phyloP scores from a whole-genome alignment of 2,329 filamentous ascomycete species.

The Ceratocystiopsis minuta region DNA sequence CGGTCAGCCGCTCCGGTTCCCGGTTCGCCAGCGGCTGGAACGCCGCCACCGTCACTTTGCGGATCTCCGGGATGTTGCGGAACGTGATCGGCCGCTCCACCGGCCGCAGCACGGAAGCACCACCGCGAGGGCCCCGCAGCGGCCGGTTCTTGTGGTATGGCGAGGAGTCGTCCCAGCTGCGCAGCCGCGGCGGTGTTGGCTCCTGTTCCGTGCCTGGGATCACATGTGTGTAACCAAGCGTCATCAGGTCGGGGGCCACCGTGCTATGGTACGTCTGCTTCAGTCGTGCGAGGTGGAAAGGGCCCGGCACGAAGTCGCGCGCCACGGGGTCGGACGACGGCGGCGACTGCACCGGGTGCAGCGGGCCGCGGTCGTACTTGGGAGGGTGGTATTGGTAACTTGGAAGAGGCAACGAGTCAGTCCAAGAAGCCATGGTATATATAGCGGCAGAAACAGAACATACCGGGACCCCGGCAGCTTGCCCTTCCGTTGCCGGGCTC shows the following conservation, averaged over 20 bases:
- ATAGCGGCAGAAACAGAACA: slow-evolving; percentile 5
- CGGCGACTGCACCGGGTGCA: slow-evolving; percentile 88
- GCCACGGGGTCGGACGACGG: slow-evolving; percentile 71
- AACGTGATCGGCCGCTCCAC: slow-evolving; percentile 61
- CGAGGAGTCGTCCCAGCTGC: slow-evolving; percentile 75
- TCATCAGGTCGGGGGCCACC: slow-evolving; percentile 72
- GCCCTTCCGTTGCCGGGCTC: slow-evolving; percentile 17
- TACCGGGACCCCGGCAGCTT: slow-evolving; percentile 30
- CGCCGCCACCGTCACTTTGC: slow-evolving; percentile 63
- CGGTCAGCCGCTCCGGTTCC: slow-evolving; percentile 59
- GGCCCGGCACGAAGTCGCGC: slow-evolving; percentile 74
- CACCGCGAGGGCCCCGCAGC: slow-evolving; percentile 73
- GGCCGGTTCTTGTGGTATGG: slow-evolving; percentile 90
- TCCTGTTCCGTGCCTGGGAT: slow-evolving; percentile 53
- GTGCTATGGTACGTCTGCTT: slow-evolving; percentile 82
- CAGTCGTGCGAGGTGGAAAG: slow-evolving; percentile 73
- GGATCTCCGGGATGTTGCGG: slow-evolving; percentile 68
- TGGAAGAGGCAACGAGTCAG: background rate
- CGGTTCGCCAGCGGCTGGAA: slow-evolving; percentile 51
- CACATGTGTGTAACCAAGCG: slow-evolving; percentile 70
- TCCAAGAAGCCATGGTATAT: background rate
- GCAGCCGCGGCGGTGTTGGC: slow-evolving; percentile 44
- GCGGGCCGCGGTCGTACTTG: slow-evolving; percentile 82
- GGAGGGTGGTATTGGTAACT: slow-evolving; percentile 93
- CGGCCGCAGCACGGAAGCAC: slow-evolving; percentile 51